Evolutionary conservation across 495 filamentous ascomycete genomes (phyloP).

Genomic region (Penicillium odoratum): DNA sequence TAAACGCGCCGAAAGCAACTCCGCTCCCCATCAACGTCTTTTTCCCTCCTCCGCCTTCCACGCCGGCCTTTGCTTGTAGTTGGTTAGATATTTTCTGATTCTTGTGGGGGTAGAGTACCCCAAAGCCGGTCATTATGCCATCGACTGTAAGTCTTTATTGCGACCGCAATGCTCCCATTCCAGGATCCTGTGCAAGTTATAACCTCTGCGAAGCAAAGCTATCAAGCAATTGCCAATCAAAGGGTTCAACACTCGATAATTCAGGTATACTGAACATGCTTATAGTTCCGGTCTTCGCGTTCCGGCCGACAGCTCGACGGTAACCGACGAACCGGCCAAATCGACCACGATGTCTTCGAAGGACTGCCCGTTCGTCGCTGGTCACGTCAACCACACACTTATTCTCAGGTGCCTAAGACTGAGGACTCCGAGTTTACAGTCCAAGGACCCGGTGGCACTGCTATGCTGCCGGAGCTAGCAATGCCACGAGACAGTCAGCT

Average conservation of each 20-base stretch:
- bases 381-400: constrained; percentile 67
- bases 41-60: background rate
- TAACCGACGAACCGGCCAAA: constrained; percentile 71
- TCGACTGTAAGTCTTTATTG: constrained; percentile 42
- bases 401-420: constrained; percentile 63
- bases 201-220: background rate
- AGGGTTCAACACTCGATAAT: background rate
- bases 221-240: background rate
- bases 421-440: constrained; percentile 47
- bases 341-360: constrained; percentile 95
- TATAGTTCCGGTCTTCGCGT: constrained; percentile 48
- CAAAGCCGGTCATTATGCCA: constrained; percentile 33
- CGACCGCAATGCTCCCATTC: constrained; percentile 8
- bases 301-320: constrained; percentile 47
- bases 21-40: constrained; percentile 1
- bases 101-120: constrained; percentile 1
- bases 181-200: background rate
- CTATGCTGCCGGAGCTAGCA: constrained; percentile 54
- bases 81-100: background rate
- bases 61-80: background rate
- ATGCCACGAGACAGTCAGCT: constrained; percentile 89
- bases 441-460: constrained; percentile 58
- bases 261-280: constrained; percentile 9
- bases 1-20: background rate
- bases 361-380: constrained; percentile 92